Conservation (phyloP, 805 yeast genomes). For the Hanseniaspora clermontiae region DNA sequence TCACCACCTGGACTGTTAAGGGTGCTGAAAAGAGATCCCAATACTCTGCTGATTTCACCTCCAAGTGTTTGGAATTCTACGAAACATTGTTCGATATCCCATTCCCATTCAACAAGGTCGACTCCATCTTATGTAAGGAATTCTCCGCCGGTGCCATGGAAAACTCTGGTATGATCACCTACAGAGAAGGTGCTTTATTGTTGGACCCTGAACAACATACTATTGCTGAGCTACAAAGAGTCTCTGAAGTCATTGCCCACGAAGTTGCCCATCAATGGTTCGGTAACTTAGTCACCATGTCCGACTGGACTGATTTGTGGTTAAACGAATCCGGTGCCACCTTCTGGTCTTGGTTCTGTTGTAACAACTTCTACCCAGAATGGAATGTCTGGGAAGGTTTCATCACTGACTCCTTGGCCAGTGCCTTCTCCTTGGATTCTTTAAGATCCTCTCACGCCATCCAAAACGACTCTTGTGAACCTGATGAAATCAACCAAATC, state of each 20-base stretch:
- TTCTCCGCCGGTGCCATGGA: conserved; percentile 86
- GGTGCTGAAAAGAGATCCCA: conserved; percentile 61
- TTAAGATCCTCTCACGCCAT: conserved; percentile 77
- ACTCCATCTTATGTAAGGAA: conserved; percentile 71
- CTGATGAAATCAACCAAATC: conserved; percentile 71
- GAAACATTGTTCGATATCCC: conserved; percentile 61
- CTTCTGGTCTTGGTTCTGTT: conserved; percentile 81
- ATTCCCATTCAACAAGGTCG: conserved; percentile 70
- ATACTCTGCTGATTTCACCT: conserved; percentile 63
- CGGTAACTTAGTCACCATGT: conserved; percentile 82
- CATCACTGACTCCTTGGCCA: conserved; percentile 63
- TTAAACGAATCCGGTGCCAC: conserved; percentile 83
- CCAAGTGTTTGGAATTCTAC: conserved; percentile 60
- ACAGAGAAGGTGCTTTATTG: conserved; percentile 62
- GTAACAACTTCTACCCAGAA: conserved; percentile 63
- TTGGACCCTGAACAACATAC: conserved; percentile 61
- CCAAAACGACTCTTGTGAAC: conserved; percentile 67
- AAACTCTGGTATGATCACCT: conserved; percentile 70
- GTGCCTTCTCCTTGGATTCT: conserved; percentile 62
- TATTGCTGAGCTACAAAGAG: conserved; percentile 53
- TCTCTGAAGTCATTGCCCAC: conserved; percentile 76
- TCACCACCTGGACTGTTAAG: conserved; percentile 68
- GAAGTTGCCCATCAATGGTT: conserved; percentile 90
- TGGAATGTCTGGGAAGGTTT: conserved; percentile 83
- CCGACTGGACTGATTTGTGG: conserved; percentile 88